A percentile compares a stretch with the other conserved stretches of the same genome.
Evolutionary conservation across 257 asterid species (phyloP).

Genomic region (Fraxinus excelsior): DNA sequence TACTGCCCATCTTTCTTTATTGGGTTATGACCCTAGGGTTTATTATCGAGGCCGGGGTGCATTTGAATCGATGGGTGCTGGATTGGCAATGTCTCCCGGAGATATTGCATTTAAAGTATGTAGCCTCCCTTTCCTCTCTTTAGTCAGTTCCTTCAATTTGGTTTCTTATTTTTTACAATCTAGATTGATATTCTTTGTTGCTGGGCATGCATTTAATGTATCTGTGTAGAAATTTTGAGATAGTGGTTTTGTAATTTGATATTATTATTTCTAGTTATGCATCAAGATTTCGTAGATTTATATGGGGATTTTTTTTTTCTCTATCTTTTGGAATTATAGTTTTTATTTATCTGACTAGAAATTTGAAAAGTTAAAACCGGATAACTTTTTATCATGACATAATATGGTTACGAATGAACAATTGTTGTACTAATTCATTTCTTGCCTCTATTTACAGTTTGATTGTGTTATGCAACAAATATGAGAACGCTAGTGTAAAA

Average conservation of each 20-base stretch:
- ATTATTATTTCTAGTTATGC: not conserved
- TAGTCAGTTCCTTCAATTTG: not conserved
- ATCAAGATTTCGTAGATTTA: not conserved
- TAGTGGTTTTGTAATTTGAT: not conserved
- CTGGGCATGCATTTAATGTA: not conserved
- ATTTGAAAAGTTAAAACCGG: not conserved
- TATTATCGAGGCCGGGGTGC: conserved; percentile 99
- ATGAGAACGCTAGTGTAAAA: not conserved
- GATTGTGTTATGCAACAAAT: not conserved
- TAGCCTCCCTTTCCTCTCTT: not conserved
- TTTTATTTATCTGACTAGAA: too few species aligned
- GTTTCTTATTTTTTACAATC: not conserved
- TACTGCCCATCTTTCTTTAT: conserved; percentile 89
- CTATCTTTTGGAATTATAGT: too few species aligned
- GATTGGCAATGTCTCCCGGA: conserved; percentile 93
- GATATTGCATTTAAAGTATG: conserved; percentile 93
- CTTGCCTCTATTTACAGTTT: not conserved
- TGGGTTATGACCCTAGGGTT: conserved; percentile 90
- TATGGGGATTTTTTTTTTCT: too few species aligned
- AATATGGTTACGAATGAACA: not conserved
- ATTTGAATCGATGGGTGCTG: conserved; percentile 98
- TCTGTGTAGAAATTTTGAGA: not conserved
- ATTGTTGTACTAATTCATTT: not conserved
- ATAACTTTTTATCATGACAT: not conserved
- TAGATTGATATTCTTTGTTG: not conserved